Conservation (phyloP, 2,329 filamentous ascomycete species). For the Ramularia endophylla region DNA sequence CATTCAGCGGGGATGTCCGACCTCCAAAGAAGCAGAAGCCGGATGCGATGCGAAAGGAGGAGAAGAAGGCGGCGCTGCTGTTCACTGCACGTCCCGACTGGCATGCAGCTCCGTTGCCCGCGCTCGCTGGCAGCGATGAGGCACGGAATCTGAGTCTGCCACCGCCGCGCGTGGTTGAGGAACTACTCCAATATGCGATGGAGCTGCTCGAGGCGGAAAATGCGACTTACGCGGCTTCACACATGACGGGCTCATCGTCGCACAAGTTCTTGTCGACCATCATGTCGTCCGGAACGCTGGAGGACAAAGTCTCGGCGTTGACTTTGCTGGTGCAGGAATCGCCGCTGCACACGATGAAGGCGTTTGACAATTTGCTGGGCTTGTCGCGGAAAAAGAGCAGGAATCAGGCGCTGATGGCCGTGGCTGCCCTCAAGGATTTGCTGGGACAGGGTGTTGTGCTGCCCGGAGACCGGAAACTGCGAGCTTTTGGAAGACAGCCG, state of each 20-base stretch:
- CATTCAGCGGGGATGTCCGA: conserved; percentile 21
- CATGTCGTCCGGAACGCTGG: conserved; percentile 92
- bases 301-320: conserved; percentile 92
- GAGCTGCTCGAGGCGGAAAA: conserved; percentile 73
- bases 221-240: conserved; percentile 62
- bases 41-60: conserved; percentile 16
- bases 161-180: conserved; percentile 50
- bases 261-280: conserved; percentile 97
- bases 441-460: conserved; percentile 83
- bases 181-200: conserved; percentile 64
- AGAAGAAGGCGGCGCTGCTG: conserved; percentile 12
- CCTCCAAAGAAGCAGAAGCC: conserved; percentile 26
- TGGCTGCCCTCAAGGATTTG: conserved; percentile 89
- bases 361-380: conserved; percentile 74
- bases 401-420: conserved; percentile 84
- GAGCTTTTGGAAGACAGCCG: conserved; percentile 73
- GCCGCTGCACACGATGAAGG: conserved; percentile 84
- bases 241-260: conserved; percentile 73
- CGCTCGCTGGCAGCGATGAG: conserved; percentile 43
- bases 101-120: conserved; percentile 55
- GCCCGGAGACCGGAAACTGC: conserved; percentile 73
- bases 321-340: conserved; percentile 95
- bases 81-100: conserved; percentile 62
- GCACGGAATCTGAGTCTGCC: conserved; percentile 33
- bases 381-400: conserved; percentile 91